Conservation (phyloP, 1,284 basidiomycete species). For the Lignosus rhinocerotis region DNA sequence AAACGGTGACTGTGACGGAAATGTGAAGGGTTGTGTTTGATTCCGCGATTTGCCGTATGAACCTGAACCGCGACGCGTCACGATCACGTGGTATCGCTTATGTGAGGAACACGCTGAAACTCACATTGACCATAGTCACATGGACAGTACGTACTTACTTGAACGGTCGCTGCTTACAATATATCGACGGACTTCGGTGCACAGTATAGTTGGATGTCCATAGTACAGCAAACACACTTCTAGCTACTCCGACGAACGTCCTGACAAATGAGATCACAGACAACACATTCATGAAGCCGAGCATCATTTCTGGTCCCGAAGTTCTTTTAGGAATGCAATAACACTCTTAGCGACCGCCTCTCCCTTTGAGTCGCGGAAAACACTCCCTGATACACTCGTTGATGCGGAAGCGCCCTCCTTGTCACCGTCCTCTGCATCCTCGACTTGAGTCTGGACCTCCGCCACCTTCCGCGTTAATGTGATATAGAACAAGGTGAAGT, state of each 20-base stretch:
- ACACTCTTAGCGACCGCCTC: constrained; percentile 50
- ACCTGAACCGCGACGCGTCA: constrained; percentile 29
- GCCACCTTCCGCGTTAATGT: constrained; percentile 36
- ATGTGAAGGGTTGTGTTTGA: constrained; percentile 29
- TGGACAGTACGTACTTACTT: no score
- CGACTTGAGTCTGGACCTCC: constrained; percentile 28
- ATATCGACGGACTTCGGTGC: no score
- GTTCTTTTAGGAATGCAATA: constrained; percentile 48
- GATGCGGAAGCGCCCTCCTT: constrained; percentile 23
- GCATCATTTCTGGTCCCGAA: constrained; percentile 21
- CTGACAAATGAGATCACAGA: no score
- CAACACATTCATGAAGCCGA: no score
- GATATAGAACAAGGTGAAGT: constrained; percentile 59
- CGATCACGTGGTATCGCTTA: constrained; percentile 26
- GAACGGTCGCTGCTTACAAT: no score
- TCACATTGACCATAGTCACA: background rate
- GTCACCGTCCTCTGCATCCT: constrained; percentile 28
- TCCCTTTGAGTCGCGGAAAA: constrained; percentile 38
- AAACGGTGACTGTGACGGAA: constrained; percentile 22
- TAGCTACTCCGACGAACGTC: no score
- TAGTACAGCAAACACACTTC: no score
- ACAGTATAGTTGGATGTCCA: no score
- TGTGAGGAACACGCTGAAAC: constrained; percentile 18
- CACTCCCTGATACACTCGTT: constrained; percentile 12
- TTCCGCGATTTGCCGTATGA: constrained; percentile 27